A percentile compares a stretch with the other conserved stretches of the same genome.
These are phyloP conservation scores for Cenococcum geophilum DNA, from an alignment of 495 filamentous ascomycete genomes.

Conservation along the genomic window DNA sequence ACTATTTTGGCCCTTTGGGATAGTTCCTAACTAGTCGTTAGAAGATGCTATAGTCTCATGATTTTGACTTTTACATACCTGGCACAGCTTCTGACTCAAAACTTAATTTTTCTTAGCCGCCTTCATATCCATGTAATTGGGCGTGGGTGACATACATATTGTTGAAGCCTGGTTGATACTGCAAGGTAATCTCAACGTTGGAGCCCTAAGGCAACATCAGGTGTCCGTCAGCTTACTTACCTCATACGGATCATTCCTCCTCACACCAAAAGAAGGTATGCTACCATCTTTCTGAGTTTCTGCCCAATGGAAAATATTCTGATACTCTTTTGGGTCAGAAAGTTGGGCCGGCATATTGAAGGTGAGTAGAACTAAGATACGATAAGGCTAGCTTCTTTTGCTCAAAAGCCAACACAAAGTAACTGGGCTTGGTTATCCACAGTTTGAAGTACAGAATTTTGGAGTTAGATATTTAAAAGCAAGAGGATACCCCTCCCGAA, in stretches of 20 bases:
- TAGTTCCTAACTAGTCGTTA: conserved; percentile 29
- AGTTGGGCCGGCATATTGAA: neutral
- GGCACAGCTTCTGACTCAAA: conserved; percentile 45
- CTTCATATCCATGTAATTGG: conserved; percentile 6
- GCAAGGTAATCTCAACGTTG: conserved; percentile 11
- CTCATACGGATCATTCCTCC: conserved; percentile 48
- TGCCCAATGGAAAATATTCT: conserved; percentile 55
- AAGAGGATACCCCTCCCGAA: no score
- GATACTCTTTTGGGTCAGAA: conserved; percentile 43
- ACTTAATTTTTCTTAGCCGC: conserved; percentile 8
- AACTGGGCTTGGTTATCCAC: no score
- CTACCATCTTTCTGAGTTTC: conserved; percentile 46
- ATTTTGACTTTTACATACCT: conserved; percentile 24
- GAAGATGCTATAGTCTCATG: conserved; percentile 17
- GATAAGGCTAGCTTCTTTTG: neutral
- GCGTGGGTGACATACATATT: conserved; percentile 42
- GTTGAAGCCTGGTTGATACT: conserved; percentile 52
- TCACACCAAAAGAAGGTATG: conserved; percentile 25
- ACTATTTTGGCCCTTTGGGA: conserved; percentile 46
- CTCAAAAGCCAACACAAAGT: neutral
- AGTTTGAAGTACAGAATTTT: no score
- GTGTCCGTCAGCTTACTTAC: conserved; percentile 38
- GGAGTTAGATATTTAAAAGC: no score
- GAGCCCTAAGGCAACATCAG: neutral
- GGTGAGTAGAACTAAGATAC: neutral